Evolutionary conservation across 331 rosid genomes (phyloP).

Genomic region (Ulmus americana): DNA sequence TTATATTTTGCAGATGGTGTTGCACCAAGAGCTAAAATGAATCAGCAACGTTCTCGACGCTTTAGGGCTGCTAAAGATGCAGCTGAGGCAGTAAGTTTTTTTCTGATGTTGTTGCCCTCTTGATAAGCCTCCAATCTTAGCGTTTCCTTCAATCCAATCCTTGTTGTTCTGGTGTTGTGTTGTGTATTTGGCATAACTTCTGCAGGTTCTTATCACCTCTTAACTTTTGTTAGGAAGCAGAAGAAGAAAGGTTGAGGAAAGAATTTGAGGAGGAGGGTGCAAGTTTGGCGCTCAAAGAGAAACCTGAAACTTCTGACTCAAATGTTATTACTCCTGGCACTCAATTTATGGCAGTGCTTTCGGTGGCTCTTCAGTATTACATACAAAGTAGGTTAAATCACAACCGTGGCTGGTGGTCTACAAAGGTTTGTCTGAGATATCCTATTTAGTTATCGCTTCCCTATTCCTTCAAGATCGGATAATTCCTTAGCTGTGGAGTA

Average conservation of each 20-base stretch:
- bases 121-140: too few species aligned
- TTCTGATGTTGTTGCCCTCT: conserved; percentile 17
- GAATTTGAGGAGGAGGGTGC: conserved; percentile 62
- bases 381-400: conserved; percentile 71
- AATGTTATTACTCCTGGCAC: conserved; percentile 98
- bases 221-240: conserved; percentile 70
- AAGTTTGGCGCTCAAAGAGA: conserved; percentile 48
- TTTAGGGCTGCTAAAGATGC: conserved; percentile 97
- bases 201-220: too few species aligned
- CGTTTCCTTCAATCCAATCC: too few species aligned
- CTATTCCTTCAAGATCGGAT: conserved; percentile 44
- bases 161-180: too few species aligned
- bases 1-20: conserved; percentile 63
- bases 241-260: conserved; percentile 69
- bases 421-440: conserved; percentile 57
- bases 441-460: conserved; percentile 17
- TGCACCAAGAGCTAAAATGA: conserved; percentile 99
- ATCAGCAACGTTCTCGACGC: conserved; percentile 96
- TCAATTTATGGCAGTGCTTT: conserved; percentile 80
- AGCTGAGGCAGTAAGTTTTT: conserved; percentile 70
- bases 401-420: conserved; percentile 72
- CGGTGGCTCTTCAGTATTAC: conserved; percentile 87
- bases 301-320: conserved; percentile 75
- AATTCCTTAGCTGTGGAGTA: conserved; percentile 44
- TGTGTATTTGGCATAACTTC: too few species aligned